Evolutionary conservation across 768 basidiomycete species (phyloP), one percentile per base, ranked within the genome.

Genomic region (Leccinum pellstonianum): DNA sequence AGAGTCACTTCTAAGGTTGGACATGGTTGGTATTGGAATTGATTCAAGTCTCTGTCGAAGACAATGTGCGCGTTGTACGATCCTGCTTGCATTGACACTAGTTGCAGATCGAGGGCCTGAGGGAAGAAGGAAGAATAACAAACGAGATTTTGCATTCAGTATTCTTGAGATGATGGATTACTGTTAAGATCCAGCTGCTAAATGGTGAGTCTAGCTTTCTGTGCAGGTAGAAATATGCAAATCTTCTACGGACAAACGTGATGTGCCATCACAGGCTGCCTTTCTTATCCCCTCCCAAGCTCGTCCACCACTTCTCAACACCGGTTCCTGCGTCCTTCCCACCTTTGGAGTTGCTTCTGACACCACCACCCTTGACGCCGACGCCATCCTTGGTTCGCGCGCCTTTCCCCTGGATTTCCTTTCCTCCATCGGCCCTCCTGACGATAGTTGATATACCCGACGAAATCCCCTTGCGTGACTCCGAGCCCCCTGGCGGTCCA

Each of bases 381-480:
- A 25, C 9, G 2, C 19, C 19, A 23, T 37, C 38, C 25, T 23
- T 3, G 1, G 3, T 25, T 29, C 19, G 52, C 41, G 6, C 5
- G 43, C 60, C 57, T 56, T 58, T 62, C 54, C 50, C 57, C n/a
- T 15, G 55, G 8, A 67, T 33, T 57, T 64, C 58, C 33, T 62
- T 62, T 35, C 5, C 21, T 27, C 61, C 62, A 37, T 47, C 49
- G 0, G 54, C 62, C 35, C 72, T 76, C 53, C 73, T 77, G 7
- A 81, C 73, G 29, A 86, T 70, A 0, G 81, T 85, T 14, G 81
- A 81, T 52, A 87, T 67, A 3, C 86, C 86, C 0, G 85, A 87
- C 59, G 86, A 87, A 15, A 89, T 76, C 7, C 86, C 85, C 61
- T 85, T 86, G 61, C 80, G 75, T 15, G 51, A 23, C 12, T 19